Evolutionary conservation across 345 rosid species (phyloP), one percentile per base, ranked within the genome.

Genomic region (Gossypium ekmanianum): DNA sequence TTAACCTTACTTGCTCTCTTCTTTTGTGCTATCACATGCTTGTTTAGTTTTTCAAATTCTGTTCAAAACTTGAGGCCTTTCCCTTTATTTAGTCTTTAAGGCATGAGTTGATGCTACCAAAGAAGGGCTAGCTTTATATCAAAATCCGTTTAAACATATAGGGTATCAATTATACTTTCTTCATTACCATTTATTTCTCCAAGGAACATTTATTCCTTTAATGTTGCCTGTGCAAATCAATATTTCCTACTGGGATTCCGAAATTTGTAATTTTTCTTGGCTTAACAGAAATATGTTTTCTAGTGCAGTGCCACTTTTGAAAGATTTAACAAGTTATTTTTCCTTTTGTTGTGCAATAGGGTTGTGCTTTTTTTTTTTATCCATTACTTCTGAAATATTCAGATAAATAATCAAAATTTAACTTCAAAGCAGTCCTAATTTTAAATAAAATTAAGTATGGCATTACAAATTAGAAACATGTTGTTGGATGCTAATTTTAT

Each of bases 131-230:
- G 10, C 54, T 66, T 43, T 66, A 11, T 18, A 18, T 20, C 52
- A 66, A 66, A n/a, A 43, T 66, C 70, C 52, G 11, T 65, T 65
- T 43, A 66, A 20, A 66, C 22, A 20, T 44, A n/a, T 18, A 66
- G 17, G 22, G 16, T 43, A 20, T 66, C 71, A 11, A 22, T 12
- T 66, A 66, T 44, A 39, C 17, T 43, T 66, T 44, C 52, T 66
- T 2, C 13, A 20, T 43, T 66, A 13, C n/a, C 54, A 45, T 44
- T 66, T 66, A 11, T 12, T 47, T 47, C 39, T 47, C 20, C 56
- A 47, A 22, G 72, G 18, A 68, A 47, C 20, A 22, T 68, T 12
- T 7, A 12, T 24, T 6, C 4, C 56, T 18, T 14, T 13, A 27
- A 7, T 47, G 18, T 24, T 68, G 72, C 56, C 12, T 34, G 7